These are phyloP conservation scores for Aspergillus piperis DNA, from an alignment of 2,329 filamentous ascomycete genomes.

Conservation along the genomic window DNA sequence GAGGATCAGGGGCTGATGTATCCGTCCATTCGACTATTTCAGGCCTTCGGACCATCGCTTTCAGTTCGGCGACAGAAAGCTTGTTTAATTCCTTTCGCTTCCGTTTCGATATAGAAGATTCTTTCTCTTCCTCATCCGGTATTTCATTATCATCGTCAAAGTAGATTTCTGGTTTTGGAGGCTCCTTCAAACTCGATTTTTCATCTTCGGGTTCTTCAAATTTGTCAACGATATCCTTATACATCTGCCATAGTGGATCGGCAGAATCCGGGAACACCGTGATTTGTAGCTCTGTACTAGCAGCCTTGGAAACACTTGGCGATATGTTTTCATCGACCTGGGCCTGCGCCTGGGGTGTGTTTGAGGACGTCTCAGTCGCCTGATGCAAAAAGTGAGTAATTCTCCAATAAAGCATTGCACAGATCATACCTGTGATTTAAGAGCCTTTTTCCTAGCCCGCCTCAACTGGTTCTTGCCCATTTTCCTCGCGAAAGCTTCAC, in stretches of 20 bases:
- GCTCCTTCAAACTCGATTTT: constrained; percentile 64
- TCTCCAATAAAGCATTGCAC: not conserved
- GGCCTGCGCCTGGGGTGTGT: constrained; percentile 8
- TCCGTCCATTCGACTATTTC: constrained; percentile 99
- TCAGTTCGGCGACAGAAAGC: constrained; percentile 90
- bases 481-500: constrained; percentile 52
- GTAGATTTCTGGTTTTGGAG: constrained; percentile 81
- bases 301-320: constrained; percentile 12
- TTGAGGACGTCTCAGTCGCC: constrained; percentile 27
- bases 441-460: constrained; percentile 90
- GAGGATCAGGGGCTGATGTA: constrained; percentile 84
- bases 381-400: constrained; percentile 22
- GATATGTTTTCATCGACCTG: constrained; percentile 13
- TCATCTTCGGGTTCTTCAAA: constrained; percentile 70
- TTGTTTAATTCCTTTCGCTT: constrained; percentile 90
- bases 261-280: constrained; percentile 59
- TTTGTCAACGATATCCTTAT: constrained; percentile 76
- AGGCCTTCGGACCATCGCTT: constrained; percentile 84
- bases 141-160: constrained; percentile 84
- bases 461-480: constrained; percentile 93
- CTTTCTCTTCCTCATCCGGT: constrained; percentile 69
- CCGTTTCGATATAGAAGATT: constrained; percentile 84
- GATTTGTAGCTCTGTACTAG: constrained; percentile 50
- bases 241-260: constrained; percentile 80
- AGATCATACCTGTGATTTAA: constrained; percentile 65